Evolutionary conservation across 495 filamentous ascomycete species (phyloP), one percentile per base, ranked within the genome.

Genomic region (Aspergillus ostianus): DNA sequence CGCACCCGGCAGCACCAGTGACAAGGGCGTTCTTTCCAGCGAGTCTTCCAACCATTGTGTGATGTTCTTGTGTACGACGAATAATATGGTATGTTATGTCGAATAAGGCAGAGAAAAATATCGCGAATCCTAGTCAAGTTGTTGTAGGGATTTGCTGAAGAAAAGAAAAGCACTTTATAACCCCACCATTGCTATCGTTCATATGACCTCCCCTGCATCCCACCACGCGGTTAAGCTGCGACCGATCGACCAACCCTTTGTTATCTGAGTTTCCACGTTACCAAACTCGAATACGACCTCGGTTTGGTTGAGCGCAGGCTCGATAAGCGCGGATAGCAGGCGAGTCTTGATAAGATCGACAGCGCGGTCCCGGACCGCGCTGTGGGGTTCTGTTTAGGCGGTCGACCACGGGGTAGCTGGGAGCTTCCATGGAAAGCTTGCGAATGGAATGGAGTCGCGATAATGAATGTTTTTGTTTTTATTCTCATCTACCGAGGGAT

Each of bases 21-120:
- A 97, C 82, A 62, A 97, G 85, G 71, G 90, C 89, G 77, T 94
- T 96, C 79, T 96, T 97, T 72, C 90, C 91, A 41, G 83, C 77
- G 36, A 97, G 80, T 71, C 92, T 87, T 59, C 83, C 83, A 27
- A 64, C 68, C 68, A 70, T 70, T 56, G 47, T 64, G 7, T 3
- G 8, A 17, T 49, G 47, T 19, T 20, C 6, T 49, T 12, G 13
- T 20, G 4, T 49, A n/a, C 1, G 5, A 46, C 6, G 44, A 18
- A 46, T 2, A 46, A 15, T 0, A 41, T 41, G 36, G 13, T 4
- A 41, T 32, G 36, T 41, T 41, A 4, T 41, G 13, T 4, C 12
- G 9, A 10, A 2, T 41, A 2, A 2, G 36, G 36, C 13, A 41
- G 8, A 12, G 30, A 12, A 4, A 32, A 32, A 32, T 30, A 30